Evolutionary conservation across 441 rosid species (phyloP), one percentile per base, ranked within the genome.

Genomic region (Adansonia madagascariensis): DNA sequence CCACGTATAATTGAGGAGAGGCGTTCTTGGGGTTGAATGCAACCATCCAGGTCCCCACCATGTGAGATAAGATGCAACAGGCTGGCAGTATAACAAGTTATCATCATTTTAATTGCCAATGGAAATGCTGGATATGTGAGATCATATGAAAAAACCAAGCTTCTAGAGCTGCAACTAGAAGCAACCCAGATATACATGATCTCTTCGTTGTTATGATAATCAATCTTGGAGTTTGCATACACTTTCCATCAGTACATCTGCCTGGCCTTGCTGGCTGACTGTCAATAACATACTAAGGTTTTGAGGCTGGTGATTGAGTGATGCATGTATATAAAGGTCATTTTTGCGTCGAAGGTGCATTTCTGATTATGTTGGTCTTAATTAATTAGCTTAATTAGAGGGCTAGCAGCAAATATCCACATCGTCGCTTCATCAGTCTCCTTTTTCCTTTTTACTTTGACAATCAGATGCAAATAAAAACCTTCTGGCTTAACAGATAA

Each of bases 31-130:
- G 17, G 76, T 74, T 71, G 69, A 70, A 62, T 75, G 73, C 53
- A 41, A 41, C n/a, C n/a, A 31, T 59, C 18, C 39, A 49, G 70
- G 70, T 66, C 86, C 86, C 88, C 77, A 78, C 86, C 89, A 85
- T 62, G 89, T 86, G 88, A 49, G 11, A 4, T 76, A 41, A 18
- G 41, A 24, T 60, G 15, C 15, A 24, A 11, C 41, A 9, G 4
- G 60, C 57, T 35, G 1, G 0, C 17, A 17, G 39, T 24, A 24
- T 62, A 52, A 74, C 39, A 44, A 5, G 7, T 5, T 52, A 18
- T 43, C 49, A 18, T 31, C 50, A 11, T 62, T 65, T 62, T 55
- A 35, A 12, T 47, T 24, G n/a, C 17, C 1, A 27, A 27, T 61
- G 17, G 8, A 61, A n/a, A 35, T 63, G 6, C 35, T 14, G 18